phyloP scores from a whole-genome alignment of 1,284 basidiomycete species.

The Exsudoporus floridanus region DNA sequence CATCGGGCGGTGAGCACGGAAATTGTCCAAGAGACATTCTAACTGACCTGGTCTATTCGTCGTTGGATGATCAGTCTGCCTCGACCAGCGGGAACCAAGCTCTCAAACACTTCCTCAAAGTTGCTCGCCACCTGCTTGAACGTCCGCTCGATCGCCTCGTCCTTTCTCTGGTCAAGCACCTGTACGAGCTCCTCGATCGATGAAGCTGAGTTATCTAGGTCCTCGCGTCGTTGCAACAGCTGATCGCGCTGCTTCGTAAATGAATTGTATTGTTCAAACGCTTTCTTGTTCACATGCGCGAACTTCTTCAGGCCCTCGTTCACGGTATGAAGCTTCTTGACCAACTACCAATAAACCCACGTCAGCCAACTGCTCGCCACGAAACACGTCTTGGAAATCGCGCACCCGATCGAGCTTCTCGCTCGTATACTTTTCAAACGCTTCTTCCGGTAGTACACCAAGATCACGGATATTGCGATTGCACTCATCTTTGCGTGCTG shows the following conservation, averaged over 20 bases:
- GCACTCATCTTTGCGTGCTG: conserved; percentile 86
- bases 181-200: conserved; percentile 96
- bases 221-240: conserved; percentile 80
- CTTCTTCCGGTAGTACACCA: conserved; percentile 95
- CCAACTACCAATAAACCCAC: conserved; percentile 53
- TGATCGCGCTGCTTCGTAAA: conserved; percentile 98
- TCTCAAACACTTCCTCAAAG: conserved; percentile 97
- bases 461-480: conserved; percentile 94
- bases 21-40: neutral
- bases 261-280: conserved; percentile 96
- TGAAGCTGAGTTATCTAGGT: conserved; percentile 84
- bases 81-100: conserved; percentile 91
- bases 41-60: conserved; percentile 75
- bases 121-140: conserved; percentile 98
- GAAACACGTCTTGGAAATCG: conserved; percentile 1
- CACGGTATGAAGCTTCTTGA: conserved; percentile 86
- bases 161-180: conserved; percentile 94
- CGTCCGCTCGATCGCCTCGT: conserved; percentile 97
- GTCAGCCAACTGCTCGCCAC: conserved; percentile 2
- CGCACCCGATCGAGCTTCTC: conserved; percentile 81
- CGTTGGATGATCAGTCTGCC: conserved; percentile 92
- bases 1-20: neutral
- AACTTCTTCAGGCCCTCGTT: conserved; percentile 95
- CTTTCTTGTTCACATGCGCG: conserved; percentile 99
- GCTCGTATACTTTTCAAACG: conserved; percentile 90